Percentiles rank a stretch among this genome's conserved stretches.
phyloP scores from a whole-genome alignment of 2,329 filamentous ascomycete genomes.

The Neofusicoccum laricinum region DNA sequence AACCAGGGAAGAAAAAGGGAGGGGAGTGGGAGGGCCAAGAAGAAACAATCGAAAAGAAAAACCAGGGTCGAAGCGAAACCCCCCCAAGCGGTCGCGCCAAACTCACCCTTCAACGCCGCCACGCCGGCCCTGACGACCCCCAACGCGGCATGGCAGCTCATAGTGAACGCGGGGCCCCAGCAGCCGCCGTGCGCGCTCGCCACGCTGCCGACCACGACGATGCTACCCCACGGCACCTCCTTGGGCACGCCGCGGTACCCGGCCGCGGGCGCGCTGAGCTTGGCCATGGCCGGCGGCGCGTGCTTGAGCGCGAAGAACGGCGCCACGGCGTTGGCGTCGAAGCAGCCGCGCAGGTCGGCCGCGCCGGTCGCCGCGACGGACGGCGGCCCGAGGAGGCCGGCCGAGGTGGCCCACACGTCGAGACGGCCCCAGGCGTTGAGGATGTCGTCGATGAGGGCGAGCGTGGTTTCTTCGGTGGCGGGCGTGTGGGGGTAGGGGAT shows the following conservation, averaged over 20 bases:
- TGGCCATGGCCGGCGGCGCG: conserved; percentile 51
- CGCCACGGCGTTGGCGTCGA: conserved; percentile 60
- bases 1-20: too few relatives aligned
- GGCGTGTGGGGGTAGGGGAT: conserved; percentile 61
- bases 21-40: too few relatives aligned
- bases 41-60: too few relatives aligned
- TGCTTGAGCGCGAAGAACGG: conserved; percentile 66
- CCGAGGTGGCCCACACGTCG: conserved; percentile 60
- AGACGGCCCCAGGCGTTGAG: conserved; percentile 58
- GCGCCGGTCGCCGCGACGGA: conserved; percentile 57
- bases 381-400: conserved; percentile 56
- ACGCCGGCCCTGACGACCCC: conserved; percentile 61
- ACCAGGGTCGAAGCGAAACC: too few relatives aligned
- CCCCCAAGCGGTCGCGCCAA: too few relatives aligned
- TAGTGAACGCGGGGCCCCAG: conserved; percentile 61
- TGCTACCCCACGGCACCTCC: conserved; percentile 58
- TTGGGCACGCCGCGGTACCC: conserved; percentile 60
- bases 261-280: not conserved
- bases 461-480: conserved; percentile 58
- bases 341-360: conserved; percentile 54
- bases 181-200: conserved; percentile 57
- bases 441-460: conserved; percentile 60
- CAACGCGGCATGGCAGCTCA: conserved; percentile 58
- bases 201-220: conserved; percentile 60
- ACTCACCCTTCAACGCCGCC: conserved; percentile 50